Percentiles rank a stretch among this genome's conserved stretches.
Conservation (phyloP, 106 monocot species). For the Amphibolis antarctica region DNA sequence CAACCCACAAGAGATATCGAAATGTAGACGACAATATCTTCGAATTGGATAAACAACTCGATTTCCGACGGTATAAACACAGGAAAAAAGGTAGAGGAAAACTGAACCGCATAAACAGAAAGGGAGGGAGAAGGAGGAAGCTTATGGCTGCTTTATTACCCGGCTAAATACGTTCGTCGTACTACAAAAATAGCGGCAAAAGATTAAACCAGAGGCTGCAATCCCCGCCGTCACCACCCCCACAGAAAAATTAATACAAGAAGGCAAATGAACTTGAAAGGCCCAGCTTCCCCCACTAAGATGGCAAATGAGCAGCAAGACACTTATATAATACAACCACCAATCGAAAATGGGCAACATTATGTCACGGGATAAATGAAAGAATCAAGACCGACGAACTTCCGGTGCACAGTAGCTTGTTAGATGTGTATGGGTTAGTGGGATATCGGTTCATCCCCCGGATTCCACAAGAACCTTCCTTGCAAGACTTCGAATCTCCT, state of each 20-base stretch:
- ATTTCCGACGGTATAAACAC: no score
- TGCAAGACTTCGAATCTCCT: not conserved
- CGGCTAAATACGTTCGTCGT: not conserved
- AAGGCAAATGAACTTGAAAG: not conserved
- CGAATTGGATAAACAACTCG: no score
- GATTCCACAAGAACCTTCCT: not conserved
- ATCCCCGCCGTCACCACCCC: not conserved
- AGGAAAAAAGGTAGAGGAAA: no score
- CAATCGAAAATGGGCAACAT: not conserved
- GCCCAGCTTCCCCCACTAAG: no score
- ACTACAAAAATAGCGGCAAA: not conserved
- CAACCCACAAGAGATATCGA: no score
- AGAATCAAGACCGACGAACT: conserved; percentile 18
- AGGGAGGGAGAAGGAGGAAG: not conserved
- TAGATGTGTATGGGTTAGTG: conserved; percentile 8
- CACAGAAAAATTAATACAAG: not conserved
- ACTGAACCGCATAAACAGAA: no score
- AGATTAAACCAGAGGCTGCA: not conserved
- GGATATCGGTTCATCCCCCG: not conserved
- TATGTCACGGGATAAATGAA: conserved; percentile 12
- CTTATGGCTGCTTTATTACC: not conserved
- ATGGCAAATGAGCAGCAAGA: no score
- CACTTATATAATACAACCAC: conserved; percentile 17
- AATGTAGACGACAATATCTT: no score
- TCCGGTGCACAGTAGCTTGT: conserved; percentile 4